These are phyloP conservation scores for Pisolithus thermaeus DNA, from an alignment of 1,284 basidiomycete species.

Conservation along the genomic window DNA sequence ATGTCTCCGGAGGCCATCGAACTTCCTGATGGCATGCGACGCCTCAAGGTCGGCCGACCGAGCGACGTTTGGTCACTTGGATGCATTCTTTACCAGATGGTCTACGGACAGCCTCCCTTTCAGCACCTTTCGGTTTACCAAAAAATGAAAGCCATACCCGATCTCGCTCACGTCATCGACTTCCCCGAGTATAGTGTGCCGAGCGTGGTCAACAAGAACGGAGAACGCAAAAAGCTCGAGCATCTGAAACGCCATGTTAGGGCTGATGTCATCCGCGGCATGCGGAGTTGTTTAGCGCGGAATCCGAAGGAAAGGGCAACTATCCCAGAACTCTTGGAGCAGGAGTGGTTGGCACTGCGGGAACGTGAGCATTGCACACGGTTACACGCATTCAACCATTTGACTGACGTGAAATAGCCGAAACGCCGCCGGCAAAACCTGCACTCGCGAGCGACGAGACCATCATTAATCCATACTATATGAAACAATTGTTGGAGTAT, in stretches of 20 bases:
- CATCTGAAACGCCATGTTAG: slow-evolving; percentile 63
- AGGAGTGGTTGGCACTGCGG: slow-evolving; percentile 61
- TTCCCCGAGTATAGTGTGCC: slow-evolving; percentile 56
- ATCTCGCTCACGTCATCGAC: slow-evolving; percentile 64
- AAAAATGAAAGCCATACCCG: slow-evolving; percentile 87
- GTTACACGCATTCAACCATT: slow-evolving; percentile 10
- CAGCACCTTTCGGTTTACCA: slow-evolving; percentile 76
- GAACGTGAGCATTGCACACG: slow-evolving; percentile 34
- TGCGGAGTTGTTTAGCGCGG: slow-evolving; percentile 70
- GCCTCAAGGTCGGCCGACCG: slow-evolving; percentile 78
- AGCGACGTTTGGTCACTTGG: slow-evolving; percentile 97
- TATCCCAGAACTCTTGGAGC: slow-evolving; percentile 70
- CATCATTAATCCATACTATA: slow-evolving; percentile 69
- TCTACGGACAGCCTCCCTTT: slow-evolving; percentile 93
- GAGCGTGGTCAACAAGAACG: slow-evolving; percentile 36
- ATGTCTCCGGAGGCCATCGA: slow-evolving; percentile 95
- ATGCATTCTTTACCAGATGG: slow-evolving; percentile 97
- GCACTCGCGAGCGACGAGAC: slow-evolving; percentile 51
- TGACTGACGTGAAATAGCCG: slow-evolving; percentile 16
- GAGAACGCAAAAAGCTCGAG: slow-evolving; percentile 45
- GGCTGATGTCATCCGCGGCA: slow-evolving; percentile 62
- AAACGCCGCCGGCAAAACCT: slow-evolving; percentile 26
- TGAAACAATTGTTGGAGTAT: slow-evolving; percentile 63
- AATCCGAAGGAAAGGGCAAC: slow-evolving; percentile 72
- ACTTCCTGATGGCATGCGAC: slow-evolving; percentile 68